Conservation (phyloP, 2,329 filamentous ascomycete genomes). For the Trichoderma aggressivum region DNA sequence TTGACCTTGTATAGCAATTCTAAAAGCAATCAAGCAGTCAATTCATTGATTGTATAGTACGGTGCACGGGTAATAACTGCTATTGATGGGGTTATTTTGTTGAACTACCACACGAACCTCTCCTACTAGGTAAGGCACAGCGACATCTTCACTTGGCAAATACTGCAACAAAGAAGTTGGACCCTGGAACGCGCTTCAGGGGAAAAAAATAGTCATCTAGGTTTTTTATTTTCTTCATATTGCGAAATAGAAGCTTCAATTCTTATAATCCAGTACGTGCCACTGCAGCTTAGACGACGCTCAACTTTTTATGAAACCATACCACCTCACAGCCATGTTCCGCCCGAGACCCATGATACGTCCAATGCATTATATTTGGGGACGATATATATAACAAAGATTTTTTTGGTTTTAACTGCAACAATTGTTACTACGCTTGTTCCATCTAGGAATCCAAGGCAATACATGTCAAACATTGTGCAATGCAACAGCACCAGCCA, state of each 20-base stretch:
- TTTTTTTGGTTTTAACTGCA: conserved; percentile 15
- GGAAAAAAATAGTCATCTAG: background rate
- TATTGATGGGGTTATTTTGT: background rate
- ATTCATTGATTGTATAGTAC: background rate
- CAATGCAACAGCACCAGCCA: conserved; percentile 25
- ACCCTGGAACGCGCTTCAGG: background rate
- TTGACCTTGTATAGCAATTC: background rate
- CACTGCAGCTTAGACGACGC: conserved; percentile 7
- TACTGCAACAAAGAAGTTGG: background rate
- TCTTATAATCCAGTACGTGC: conserved; percentile 7
- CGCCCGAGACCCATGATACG: background rate
- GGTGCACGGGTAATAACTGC: background rate
- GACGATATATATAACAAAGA: background rate
- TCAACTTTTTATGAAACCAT: conserved; percentile 10
- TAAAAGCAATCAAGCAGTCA: background rate
- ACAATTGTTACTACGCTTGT: conserved; percentile 11
- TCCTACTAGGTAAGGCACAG: background rate
- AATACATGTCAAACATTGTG: conserved; percentile 19
- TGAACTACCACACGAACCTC: background rate
- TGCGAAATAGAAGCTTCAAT: background rate
- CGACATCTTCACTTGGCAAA: background rate
- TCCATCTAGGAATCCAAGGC: background rate
- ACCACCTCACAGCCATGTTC: background rate
- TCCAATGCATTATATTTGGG: background rate
- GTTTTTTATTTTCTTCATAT: background rate